Evolutionary conservation across 768 basidiomycete species (phyloP).

Genomic region (Rhodotorula graminis): DNA sequence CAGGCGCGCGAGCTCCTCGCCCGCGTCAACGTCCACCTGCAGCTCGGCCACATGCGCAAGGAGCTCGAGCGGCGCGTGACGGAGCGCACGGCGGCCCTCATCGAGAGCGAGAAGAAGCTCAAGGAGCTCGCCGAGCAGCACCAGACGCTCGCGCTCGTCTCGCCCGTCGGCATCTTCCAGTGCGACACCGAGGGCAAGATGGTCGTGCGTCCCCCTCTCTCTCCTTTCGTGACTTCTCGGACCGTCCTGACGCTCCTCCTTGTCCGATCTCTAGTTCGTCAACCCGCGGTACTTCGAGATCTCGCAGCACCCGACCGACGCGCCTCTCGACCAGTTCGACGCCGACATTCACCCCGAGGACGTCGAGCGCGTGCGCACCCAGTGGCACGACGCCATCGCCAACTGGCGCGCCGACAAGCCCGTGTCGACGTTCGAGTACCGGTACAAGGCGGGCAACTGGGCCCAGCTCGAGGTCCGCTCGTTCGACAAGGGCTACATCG

Average conservation of each 20-base stretch:
- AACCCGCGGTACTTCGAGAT: conserved; percentile 24
- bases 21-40: conserved; percentile 23
- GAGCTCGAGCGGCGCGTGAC: conserved; percentile 31
- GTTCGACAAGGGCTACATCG: conserved; percentile 7
- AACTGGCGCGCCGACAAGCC: background rate
- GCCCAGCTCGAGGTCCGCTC: conserved; percentile 20
- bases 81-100: conserved; percentile 28
- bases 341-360: conserved; percentile 5
- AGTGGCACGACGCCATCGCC: conserved; percentile 1
- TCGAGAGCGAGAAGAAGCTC: conserved; percentile 22
- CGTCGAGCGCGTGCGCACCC: background rate
- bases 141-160: conserved; percentile 18
- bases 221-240: no score
- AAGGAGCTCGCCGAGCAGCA: conserved; percentile 28
- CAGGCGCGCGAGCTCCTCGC: conserved; percentile 31
- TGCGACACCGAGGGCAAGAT: background rate
- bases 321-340: background rate
- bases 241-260: background rate
- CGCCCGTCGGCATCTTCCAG: conserved; percentile 34
- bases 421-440: conserved; percentile 3
- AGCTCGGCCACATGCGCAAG: conserved; percentile 29
- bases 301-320: conserved; percentile 5
- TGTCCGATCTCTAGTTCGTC: background rate
- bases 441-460: conserved; percentile 21
- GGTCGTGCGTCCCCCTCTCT: background rate